These are phyloP conservation scores for Pleurotus citrinopileatus DNA, from an alignment of 768 basidiomycete genomes.

Conservation along the genomic window DNA sequence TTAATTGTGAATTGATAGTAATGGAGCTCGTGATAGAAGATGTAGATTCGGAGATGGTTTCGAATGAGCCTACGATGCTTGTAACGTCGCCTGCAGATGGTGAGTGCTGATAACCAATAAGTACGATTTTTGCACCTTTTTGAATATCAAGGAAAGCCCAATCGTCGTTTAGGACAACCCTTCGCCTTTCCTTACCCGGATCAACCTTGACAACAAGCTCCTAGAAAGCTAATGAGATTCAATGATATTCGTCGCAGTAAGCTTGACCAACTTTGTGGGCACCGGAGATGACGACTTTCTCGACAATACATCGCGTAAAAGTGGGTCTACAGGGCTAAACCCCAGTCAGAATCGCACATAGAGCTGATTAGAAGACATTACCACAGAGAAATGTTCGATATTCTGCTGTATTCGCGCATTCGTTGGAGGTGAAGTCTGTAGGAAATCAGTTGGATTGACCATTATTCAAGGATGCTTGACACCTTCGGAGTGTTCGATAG, in stretches of 20 bases:
- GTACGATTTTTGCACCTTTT: constrained; percentile 39
- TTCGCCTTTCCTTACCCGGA: constrained; percentile 33
- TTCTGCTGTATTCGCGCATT: constrained; percentile 1
- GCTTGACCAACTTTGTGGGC: constrained; percentile 40
- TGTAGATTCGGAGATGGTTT: constrained; percentile 25
- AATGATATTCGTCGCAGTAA: neutral
- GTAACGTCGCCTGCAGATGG: constrained; percentile 64
- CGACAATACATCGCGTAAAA: constrained; percentile 58
- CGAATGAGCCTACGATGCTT: constrained; percentile 63
- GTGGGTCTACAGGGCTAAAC: constrained; percentile 23
- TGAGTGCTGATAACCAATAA: neutral
- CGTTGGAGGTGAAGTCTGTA: too few relatives aligned
- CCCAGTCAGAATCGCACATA: constrained; percentile 5
- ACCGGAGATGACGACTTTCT: constrained; percentile 37
- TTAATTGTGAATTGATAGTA: constrained; percentile 56
- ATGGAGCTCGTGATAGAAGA: constrained; percentile 44
- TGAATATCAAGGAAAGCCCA: constrained; percentile 69
- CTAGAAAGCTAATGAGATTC: constrained; percentile 27
- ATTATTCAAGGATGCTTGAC: neutral
- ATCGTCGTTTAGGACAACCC: constrained; percentile 69
- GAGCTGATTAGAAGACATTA: constrained; percentile 7
- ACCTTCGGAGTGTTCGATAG: neutral
- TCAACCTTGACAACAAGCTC: constrained; percentile 48
- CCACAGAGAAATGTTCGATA: neutral
- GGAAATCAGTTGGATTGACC: neutral